Conservation (phyloP, 2,329 filamentous ascomycete species). For the Fusarium globosum region DNA sequence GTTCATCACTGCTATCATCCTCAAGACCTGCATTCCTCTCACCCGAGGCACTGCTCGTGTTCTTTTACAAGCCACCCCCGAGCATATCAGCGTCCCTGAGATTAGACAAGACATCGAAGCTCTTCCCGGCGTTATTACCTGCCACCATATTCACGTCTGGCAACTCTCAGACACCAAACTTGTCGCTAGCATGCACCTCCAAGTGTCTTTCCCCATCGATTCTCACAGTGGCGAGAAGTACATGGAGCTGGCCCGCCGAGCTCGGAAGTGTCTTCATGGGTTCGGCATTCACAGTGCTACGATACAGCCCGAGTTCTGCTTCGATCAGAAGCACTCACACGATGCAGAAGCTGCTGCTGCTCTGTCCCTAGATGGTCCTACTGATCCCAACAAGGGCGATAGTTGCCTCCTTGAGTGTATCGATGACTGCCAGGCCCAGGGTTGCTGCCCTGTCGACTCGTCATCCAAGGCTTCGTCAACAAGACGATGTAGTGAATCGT, state of each 20-base stretch:
- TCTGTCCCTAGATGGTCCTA: constrained; percentile 51
- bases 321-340: constrained; percentile 60
- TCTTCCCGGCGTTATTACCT: constrained; percentile 86
- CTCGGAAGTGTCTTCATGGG: constrained; percentile 88
- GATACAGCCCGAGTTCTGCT: constrained; percentile 91
- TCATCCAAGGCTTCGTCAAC: constrained; percentile 51
- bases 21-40: constrained; percentile 80
- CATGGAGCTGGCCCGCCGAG: constrained; percentile 87
- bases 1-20: constrained; percentile 86
- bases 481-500: constrained; percentile 51
- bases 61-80: constrained; percentile 91
- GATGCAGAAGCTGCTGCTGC: constrained; percentile 51
- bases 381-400: constrained; percentile 45
- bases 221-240: constrained; percentile 82
- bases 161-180: constrained; percentile 95
- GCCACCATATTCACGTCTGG: constrained; percentile 98
- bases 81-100: constrained; percentile 87
- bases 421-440: constrained; percentile 51
- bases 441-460: constrained; percentile 49
- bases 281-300: constrained; percentile 98
- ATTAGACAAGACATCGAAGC: constrained; percentile 91
- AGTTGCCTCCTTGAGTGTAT: constrained; percentile 62
- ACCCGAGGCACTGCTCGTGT: constrained; percentile 86
- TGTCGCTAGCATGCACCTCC: constrained; percentile 92
- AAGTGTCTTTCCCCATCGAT: constrained; percentile 90